phyloP scores from a whole-genome alignment of 176 grass and related monocot genomes.

The Bonia amplexicaulis region DNA sequence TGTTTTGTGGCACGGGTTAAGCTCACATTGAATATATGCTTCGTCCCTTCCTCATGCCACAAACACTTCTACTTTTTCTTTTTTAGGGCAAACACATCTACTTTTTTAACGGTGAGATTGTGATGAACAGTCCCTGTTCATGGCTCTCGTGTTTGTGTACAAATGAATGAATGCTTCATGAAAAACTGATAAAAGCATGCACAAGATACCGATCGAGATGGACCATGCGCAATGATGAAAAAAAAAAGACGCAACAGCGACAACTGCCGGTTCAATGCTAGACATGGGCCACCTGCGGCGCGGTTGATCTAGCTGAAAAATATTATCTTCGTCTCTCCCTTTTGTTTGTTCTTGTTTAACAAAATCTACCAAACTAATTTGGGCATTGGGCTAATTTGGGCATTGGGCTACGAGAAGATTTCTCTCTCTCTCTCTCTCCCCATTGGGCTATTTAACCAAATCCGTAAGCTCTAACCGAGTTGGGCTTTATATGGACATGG shows the following conservation, averaged over 20 bases:
- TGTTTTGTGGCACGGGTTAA: too few species aligned
- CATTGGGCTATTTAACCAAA: neutral
- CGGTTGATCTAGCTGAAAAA: neutral
- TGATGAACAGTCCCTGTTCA: neutral
- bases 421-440: neutral
- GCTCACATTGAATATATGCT: neutral
- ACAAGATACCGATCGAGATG: neutral
- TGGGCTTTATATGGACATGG: neutral
- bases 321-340: neutral
- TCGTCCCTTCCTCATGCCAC: neutral
- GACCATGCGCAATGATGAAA: neutral
- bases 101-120: neutral
- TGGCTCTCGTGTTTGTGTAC: neutral
- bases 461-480: neutral
- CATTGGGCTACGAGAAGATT: neutral
- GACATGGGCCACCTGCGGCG: neutral
- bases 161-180: neutral
- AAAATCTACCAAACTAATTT: neutral
- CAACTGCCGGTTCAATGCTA: neutral
- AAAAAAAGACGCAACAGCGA: neutral
- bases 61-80: neutral
- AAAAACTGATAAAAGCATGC: neutral
- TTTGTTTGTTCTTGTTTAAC: too few species aligned
- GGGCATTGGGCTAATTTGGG: neutral
- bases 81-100: neutral